phyloP scores from a whole-genome alignment of 1,284 basidiomycete genomes.

The Singerocomus inundabilis region DNA sequence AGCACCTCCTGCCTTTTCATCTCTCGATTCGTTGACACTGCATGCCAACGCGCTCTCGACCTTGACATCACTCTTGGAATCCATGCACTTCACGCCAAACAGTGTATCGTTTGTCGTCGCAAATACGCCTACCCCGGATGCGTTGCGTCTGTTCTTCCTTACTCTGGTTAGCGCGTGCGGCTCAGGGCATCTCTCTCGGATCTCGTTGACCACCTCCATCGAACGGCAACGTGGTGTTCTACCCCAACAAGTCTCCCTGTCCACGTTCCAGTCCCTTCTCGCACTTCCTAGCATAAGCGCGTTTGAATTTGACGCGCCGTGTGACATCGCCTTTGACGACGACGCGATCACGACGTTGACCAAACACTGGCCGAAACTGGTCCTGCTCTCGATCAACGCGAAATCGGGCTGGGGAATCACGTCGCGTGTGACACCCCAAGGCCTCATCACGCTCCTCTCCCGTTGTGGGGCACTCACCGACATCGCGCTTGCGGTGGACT shows the following conservation, averaged over 20 bases:
- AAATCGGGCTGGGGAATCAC: constrained; percentile 18
- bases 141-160: constrained; percentile 22
- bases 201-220: constrained; percentile 11
- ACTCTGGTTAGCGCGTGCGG: constrained; percentile 18
- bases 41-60: constrained; percentile 7
- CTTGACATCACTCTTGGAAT: constrained; percentile 24
- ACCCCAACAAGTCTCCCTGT: constrained; percentile 10
- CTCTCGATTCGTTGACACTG: constrained; percentile 12
- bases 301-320: constrained; percentile 22
- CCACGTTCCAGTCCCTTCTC: constrained; percentile 21
- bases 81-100: constrained; percentile 17
- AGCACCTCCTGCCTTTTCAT: constrained; percentile 16
- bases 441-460: constrained; percentile 18
- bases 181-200: constrained; percentile 7
- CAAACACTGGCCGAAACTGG: constrained; percentile 21
- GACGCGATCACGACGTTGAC: constrained; percentile 12
- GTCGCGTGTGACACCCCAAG: constrained; percentile 19
- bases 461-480: constrained; percentile 7
- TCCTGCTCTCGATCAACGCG: constrained; percentile 14
- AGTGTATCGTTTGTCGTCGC: constrained; percentile 18
- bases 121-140: constrained; percentile 14
- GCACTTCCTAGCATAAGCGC: constrained; percentile 6
- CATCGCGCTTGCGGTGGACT: constrained; percentile 20
- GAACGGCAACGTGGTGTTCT: not conserved
- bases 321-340: constrained; percentile 19